Evolutionary conservation across 1,284 basidiomycete genomes (phyloP).

Genomic region (Malassezia dermatis): DNA sequence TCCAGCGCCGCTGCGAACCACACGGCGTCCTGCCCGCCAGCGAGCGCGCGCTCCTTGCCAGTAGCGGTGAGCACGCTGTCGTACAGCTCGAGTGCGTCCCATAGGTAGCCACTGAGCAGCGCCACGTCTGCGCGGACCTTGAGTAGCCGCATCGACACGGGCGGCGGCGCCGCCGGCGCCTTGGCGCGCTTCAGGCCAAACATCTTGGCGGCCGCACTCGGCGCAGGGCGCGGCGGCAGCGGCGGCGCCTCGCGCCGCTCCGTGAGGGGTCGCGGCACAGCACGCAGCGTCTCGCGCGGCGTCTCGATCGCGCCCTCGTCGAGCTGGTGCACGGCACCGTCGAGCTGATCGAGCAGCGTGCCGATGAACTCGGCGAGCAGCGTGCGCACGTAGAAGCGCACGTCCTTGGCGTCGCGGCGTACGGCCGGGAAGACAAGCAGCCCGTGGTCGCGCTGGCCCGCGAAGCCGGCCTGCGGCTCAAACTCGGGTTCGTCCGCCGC

Average conservation of each 20-base stretch:
- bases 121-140: constrained; percentile 38
- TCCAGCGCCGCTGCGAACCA: constrained; percentile 46
- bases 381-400: constrained; percentile 42
- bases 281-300: constrained; percentile 39
- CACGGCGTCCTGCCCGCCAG: constrained; percentile 44
- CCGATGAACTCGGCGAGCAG: constrained; percentile 35
- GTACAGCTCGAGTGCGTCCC: constrained; percentile 36
- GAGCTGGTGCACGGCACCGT: constrained; percentile 26
- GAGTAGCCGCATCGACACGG: constrained; percentile 25
- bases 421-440: constrained; percentile 43
- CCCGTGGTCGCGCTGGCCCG: constrained; percentile 25
- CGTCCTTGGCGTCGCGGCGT: constrained; percentile 40
- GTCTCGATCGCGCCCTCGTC: constrained; percentile 41
- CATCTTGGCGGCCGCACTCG: constrained; percentile 21
- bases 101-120: constrained; percentile 39
- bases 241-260: constrained; percentile 8
- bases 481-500: neutral
- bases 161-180: constrained; percentile 5
- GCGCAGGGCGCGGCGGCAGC: constrained; percentile 12
- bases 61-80: constrained; percentile 23
- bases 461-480: constrained; percentile 21
- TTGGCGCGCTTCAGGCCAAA: constrained; percentile 18
- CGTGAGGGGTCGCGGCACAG: constrained; percentile 4
- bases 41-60: constrained; percentile 40
- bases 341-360: constrained; percentile 33